These are phyloP conservation scores for Solanum tarijense DNA, from an alignment of 257 asterid species.

Conservation along the genomic window DNA sequence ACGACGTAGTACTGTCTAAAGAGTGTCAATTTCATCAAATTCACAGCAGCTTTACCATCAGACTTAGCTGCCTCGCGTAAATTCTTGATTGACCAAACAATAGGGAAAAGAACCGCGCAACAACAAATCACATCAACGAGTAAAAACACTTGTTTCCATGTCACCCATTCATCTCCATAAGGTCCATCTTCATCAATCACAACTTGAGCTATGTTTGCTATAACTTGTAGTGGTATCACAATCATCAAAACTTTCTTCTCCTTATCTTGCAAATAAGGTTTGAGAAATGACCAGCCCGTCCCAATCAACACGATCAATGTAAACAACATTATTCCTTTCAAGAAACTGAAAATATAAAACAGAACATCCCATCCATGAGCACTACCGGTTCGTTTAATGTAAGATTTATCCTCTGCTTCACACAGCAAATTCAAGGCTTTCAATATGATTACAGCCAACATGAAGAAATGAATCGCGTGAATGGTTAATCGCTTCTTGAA, in stretches of 20 bases:
- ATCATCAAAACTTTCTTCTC: slow-evolving; percentile 82
- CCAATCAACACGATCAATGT: slow-evolving; percentile 74
- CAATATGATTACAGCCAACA: slow-evolving; percentile 56
- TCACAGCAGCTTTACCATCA: slow-evolving; percentile 88
- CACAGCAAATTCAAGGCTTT: slow-evolving; percentile 57
- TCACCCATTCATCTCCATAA: slow-evolving; percentile 58
- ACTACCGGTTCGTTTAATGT: slow-evolving; percentile 52
- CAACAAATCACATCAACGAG: slow-evolving; percentile 76
- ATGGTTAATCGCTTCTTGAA: slow-evolving; percentile 50
- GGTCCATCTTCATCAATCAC: slow-evolving; percentile 79
- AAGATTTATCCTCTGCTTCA: slow-evolving; percentile 79
- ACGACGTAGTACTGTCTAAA: slow-evolving; percentile 77
- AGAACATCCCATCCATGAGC: slow-evolving; percentile 86
- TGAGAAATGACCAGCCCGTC: slow-evolving; percentile 84
- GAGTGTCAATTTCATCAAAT: slow-evolving; percentile 75
- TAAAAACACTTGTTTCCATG: slow-evolving; percentile 75
- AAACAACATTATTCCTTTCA: slow-evolving; percentile 60
- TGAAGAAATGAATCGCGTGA: slow-evolving; percentile 60
- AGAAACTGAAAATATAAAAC: slow-evolving; percentile 61
- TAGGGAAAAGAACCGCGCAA: slow-evolving; percentile 75
- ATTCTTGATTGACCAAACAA: slow-evolving; percentile 88
- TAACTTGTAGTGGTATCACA: slow-evolving; percentile 72
- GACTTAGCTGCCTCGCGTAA: slow-evolving; percentile 78
- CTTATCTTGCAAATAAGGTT: slow-evolving; percentile 78
- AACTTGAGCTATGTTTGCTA: slow-evolving; percentile 81